A percentile compares a stretch with the other conserved stretches of the same genome.
These are phyloP conservation scores for Phialophora verrucosa DNA, from an alignment of 2,329 filamentous ascomycete genomes.

Conservation along the genomic window DNA sequence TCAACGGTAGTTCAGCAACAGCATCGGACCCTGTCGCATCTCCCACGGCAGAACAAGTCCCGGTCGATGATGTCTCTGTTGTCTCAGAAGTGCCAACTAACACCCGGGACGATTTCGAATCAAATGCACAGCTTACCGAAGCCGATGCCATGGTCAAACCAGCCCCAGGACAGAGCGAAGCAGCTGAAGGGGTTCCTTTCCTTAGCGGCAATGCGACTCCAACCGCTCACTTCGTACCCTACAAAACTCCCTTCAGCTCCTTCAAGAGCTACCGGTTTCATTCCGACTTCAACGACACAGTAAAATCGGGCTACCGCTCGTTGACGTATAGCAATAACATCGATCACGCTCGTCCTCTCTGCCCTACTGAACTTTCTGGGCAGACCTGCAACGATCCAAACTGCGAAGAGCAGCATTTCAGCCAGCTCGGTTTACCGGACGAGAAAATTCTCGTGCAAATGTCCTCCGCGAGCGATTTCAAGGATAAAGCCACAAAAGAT, in stretches of 20 bases:
- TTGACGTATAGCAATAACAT: slow-evolving; percentile 94
- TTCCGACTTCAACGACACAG: slow-evolving; percentile 70
- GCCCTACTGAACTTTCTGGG: slow-evolving; percentile 74
- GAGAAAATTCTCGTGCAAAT: slow-evolving; percentile 59
- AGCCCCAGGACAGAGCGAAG: slow-evolving; percentile 6
- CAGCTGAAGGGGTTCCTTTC: slow-evolving; percentile 1
- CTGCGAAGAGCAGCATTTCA: slow-evolving; percentile 83
- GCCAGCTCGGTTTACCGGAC: slow-evolving; percentile 68
- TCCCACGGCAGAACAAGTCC: not conserved
- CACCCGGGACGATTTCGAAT: slow-evolving; percentile 27
- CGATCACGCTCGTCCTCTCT: slow-evolving; percentile 74
- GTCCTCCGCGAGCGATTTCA: slow-evolving; percentile 54
- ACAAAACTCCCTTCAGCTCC: slow-evolving; percentile 79
- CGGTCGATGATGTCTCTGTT: slow-evolving; percentile 7
- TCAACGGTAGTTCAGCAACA: not conserved
- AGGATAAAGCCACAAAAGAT: slow-evolving; percentile 52
- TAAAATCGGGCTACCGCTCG: slow-evolving; percentile 80
- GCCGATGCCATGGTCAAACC: slow-evolving; percentile 25
- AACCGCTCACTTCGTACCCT: slow-evolving; percentile 62
- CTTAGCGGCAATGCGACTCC: slow-evolving; percentile 24
- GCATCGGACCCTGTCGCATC: not conserved
- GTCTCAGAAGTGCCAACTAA: slow-evolving; percentile 23
- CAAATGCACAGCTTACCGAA: slow-evolving; percentile 24
- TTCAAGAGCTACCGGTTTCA: slow-evolving; percentile 94
- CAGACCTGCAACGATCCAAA: slow-evolving; percentile 74